Evolutionary conservation across 257 asterid genomes (phyloP), one percentile per base, ranked within the genome.

Genomic region (Fraxinus quadrangulata): DNA sequence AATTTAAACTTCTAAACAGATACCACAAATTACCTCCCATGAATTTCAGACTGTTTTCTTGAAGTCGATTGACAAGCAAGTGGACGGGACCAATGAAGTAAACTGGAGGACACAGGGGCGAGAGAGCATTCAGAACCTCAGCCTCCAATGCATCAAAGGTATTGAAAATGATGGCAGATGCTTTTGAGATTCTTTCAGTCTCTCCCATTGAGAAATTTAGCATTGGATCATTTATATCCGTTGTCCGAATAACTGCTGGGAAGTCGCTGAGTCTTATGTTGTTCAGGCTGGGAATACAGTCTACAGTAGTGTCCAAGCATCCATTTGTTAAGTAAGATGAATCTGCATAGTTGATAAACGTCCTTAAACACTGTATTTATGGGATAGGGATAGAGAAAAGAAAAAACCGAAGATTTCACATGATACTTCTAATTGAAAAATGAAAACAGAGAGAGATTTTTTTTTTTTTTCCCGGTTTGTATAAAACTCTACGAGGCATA

Each of bases 261-360:
- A 79, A 56, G 3, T 79, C 75, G 4, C 24, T 34, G 13, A 79
- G 69, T 17, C 78, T 24, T 17, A 73, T 68, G 65, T 34, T 69
- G 21, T 33, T 79, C 66, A 74, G 61, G 33, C 72, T 26, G 36
- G 83, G 83, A 66, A 79, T 74, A 69, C 45, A 79, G 54, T 68
- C 83, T 16, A 79, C 63, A 11, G 34, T 11, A 12, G 82, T 79
- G 78, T 79, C 78, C 36, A 79, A 54, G 40, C 21, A 79, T 36
- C 78, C 82, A 47, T 79, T 79, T 75, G 82, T 78, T 21, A 82
- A 51, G 37, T 75, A 77, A 28, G 36, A 77, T n/a, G 72, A 59
- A 85, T 85, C 91, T 87, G 87, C 79, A 67, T 16, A 16, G n/a
- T 47, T 6, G 28, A 6, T 5, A 1, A 1, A n/a, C 65, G 6